Conservation (phyloP, 768 basidiomycete genomes). For the Leccinum disarticulatum region DNA sequence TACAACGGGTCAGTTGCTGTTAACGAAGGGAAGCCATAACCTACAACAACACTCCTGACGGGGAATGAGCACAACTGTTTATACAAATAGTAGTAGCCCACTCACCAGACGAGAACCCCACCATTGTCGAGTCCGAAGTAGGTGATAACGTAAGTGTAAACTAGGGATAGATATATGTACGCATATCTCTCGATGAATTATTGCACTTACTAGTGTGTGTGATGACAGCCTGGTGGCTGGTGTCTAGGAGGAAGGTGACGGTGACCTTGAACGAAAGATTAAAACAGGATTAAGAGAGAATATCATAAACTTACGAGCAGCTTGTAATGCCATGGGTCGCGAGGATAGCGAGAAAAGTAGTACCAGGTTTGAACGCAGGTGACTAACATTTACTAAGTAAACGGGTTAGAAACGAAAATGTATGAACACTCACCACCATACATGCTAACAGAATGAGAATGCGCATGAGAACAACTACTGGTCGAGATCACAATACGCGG, state of each 20-base stretch:
- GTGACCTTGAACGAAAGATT: slow-evolving; percentile 41
- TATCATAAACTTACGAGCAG: slow-evolving; percentile 37
- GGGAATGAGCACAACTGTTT: background rate
- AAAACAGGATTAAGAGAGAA: background rate
- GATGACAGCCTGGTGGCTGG: slow-evolving; percentile 53
- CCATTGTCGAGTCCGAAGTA: slow-evolving; percentile 37
- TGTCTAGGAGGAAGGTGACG: slow-evolving; percentile 50
- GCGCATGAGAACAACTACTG: background rate
- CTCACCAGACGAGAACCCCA: slow-evolving; percentile 42
- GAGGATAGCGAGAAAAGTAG: slow-evolving; percentile 50
- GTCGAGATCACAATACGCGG: background rate
- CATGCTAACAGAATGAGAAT: slow-evolving; percentile 34
- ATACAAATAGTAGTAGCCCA: background rate
- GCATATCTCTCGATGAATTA: background rate
- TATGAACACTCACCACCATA: slow-evolving; percentile 43
- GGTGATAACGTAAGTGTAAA: slow-evolving; percentile 47
- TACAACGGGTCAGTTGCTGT: slow-evolving; percentile 9
- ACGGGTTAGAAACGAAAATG: background rate
- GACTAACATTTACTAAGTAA: slow-evolving; percentile 34
- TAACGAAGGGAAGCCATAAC: slow-evolving; percentile 1
- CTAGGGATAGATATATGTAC: slow-evolving; percentile 27
- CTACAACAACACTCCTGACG: slow-evolving; percentile 26
- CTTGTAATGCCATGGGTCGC: slow-evolving; percentile 50
- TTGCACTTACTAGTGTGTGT: slow-evolving; percentile 44
- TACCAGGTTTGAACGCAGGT: slow-evolving; percentile 55